A percentile compares a stretch with the other conserved stretches of the same genome.
These are phyloP conservation scores for Boletus speciosus DNA, from an alignment of 768 basidiomycete species.

Conservation along the genomic window DNA sequence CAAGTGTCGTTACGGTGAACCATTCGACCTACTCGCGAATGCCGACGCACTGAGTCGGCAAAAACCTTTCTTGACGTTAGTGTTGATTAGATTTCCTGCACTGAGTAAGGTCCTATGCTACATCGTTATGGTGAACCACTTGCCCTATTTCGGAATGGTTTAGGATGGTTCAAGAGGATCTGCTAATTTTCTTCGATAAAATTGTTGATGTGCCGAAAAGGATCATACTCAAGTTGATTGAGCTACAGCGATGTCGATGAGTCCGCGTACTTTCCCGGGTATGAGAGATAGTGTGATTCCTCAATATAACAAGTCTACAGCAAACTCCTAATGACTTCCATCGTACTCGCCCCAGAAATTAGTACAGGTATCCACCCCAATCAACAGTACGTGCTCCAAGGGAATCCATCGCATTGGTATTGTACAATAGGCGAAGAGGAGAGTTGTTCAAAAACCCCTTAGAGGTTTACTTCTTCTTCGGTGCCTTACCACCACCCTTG, in stretches of 20 bases:
- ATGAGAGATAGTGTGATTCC: not conserved
- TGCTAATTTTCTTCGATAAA: no score
- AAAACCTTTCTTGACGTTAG: no score
- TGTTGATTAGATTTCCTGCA: no score
- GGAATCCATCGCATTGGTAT: not conserved
- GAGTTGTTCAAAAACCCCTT: not conserved
- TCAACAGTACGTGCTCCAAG: not conserved
- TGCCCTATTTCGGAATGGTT: no score
- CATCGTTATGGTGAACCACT: no score
- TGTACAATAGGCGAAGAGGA: conserved; percentile 1
- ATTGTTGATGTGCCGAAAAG: no score
- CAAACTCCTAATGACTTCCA: not conserved
- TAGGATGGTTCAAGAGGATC: not conserved
- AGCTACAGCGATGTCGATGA: not conserved
- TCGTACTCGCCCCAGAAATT: not conserved
- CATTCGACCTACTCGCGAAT: no score
- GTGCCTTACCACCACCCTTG: conserved; percentile 23
- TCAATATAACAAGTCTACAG: conserved; percentile 3
- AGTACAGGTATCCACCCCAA: not conserved
- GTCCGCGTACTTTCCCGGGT: not conserved
- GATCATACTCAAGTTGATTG: no score
- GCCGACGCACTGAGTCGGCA: no score
- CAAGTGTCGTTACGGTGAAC: no score
- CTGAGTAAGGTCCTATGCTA: no score
- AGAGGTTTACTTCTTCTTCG: conserved; percentile 30